These are phyloP conservation scores for Astrocystis sublimbata DNA, from an alignment of 495 filamentous ascomycete genomes.

Conservation along the genomic window DNA sequence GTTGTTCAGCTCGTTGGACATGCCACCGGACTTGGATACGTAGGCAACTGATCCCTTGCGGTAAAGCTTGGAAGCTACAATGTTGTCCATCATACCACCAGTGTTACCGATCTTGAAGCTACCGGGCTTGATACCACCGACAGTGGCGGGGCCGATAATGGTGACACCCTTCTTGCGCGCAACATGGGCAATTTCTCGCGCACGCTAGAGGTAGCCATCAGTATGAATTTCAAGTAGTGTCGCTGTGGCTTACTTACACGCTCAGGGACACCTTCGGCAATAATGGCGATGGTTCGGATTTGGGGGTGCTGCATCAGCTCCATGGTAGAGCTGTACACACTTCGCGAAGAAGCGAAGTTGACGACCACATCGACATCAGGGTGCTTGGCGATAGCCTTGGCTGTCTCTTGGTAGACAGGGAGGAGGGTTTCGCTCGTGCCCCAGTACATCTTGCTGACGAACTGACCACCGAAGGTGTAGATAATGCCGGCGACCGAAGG, in stretches of 20 bases:
- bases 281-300: conserved; percentile 97
- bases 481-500: conserved; percentile 99
- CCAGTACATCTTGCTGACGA: conserved; percentile 99
- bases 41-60: conserved; percentile 97
- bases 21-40: conserved; percentile 99
- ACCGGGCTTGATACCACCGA: conserved; percentile 99
- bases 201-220: conserved; percentile 61
- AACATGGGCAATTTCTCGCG: conserved; percentile 93
- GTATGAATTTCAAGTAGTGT: neutral
- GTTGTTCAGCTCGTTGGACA: conserved; percentile 99
- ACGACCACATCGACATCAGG: conserved; percentile 94
- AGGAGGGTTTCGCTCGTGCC: conserved; percentile 98
- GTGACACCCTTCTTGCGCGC: conserved; percentile 98
- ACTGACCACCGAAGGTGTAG: conserved; percentile 99
- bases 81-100: conserved; percentile 99
- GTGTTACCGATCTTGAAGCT: conserved; percentile 99
- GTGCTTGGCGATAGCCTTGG: conserved; percentile 96
- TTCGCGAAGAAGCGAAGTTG: conserved; percentile 98
- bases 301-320: conserved; percentile 97
- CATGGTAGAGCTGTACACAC: conserved; percentile 97
- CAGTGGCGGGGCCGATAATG: conserved; percentile 97
- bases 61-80: conserved; percentile 99
- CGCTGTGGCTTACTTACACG: conserved; percentile 60
- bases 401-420: conserved; percentile 93
- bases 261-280: conserved; percentile 98